Evolutionary conservation across 306 rosid genomes (phyloP).

Genomic region (Benincasa hispida): DNA sequence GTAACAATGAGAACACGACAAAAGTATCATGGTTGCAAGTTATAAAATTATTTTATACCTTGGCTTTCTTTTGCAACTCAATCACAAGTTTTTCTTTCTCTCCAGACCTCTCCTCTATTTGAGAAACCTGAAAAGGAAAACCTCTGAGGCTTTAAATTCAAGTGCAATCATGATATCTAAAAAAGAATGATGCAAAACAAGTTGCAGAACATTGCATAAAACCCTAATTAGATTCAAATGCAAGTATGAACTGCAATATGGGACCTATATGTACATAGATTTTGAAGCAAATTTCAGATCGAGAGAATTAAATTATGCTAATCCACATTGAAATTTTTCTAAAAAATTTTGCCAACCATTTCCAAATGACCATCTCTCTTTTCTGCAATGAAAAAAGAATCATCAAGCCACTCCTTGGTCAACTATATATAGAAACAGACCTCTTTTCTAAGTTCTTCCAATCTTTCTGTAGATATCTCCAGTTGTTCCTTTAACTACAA

Average conservation of each 20-base stretch:
- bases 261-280: neutral
- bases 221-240: neutral
- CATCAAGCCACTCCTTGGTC: neutral
- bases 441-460: slow-evolving; percentile 60
- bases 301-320: neutral
- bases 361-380: neutral
- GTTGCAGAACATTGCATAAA: neutral
- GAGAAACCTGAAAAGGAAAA: slow-evolving; percentile 34
- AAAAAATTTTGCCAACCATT: neutral
- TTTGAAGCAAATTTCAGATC: neutral
- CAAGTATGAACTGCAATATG: neutral
- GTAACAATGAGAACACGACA: neutral
- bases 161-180: neutral
- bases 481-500: slow-evolving; percentile 50
- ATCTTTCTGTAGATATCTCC: slow-evolving; percentile 38
- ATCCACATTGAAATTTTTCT: neutral
- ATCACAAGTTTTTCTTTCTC: slow-evolving; percentile 25
- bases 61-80: slow-evolving; percentile 60
- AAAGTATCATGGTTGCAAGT: neutral
- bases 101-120: slow-evolving; percentile 34
- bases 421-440: slow-evolving; percentile 29
- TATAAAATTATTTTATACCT: slow-evolving; percentile 22
- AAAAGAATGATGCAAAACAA: slow-evolving; percentile 1
- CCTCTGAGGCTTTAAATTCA: slow-evolving; percentile 15
- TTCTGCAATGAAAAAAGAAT: neutral